Evolutionary conservation across 2,329 filamentous ascomycete genomes (phyloP).

Genomic region (Graphiopsis chlorocephala): DNA sequence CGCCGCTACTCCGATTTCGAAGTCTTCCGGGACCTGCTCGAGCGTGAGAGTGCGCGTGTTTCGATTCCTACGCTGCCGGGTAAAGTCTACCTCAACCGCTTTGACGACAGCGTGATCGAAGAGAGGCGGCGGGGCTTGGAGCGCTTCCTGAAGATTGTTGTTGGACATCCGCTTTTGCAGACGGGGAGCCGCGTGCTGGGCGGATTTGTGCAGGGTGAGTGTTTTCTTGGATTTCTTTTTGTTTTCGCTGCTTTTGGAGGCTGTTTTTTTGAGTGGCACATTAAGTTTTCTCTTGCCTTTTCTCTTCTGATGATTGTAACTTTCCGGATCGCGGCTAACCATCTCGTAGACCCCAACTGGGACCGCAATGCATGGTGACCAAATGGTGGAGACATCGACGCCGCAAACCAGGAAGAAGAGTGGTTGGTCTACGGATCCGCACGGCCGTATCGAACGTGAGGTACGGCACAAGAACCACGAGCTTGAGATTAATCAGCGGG

Average conservation of each 20-base stretch:
- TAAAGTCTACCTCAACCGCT: conserved; percentile 97
- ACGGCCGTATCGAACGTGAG: background rate
- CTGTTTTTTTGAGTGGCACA: background rate
- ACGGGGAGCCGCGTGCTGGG: conserved; percentile 96
- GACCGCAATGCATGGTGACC: conserved; percentile 79
- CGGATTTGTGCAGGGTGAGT: conserved; percentile 89
- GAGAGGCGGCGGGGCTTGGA: conserved; percentile 1
- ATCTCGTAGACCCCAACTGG: conserved; percentile 73
- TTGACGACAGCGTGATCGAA: conserved; percentile 84
- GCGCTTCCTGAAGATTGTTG: conserved; percentile 36
- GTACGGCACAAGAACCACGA: background rate
- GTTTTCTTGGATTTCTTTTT: conserved; percentile 31
- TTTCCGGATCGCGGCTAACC: background rate
- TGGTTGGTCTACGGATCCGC: conserved; percentile 14
- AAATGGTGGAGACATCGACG: conserved; percentile 14
- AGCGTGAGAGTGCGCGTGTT: conserved; percentile 89
- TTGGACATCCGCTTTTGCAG: conserved; percentile 92
- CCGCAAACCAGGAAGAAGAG: background rate
- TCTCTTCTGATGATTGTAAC: background rate
- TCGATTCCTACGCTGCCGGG: conserved; percentile 94
- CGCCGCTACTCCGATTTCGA: conserved; percentile 97
- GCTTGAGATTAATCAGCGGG: background rate
- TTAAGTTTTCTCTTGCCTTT: background rate
- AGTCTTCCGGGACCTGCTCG: conserved; percentile 96
- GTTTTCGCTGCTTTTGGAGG: background rate